Percentiles rank a stretch among this genome's conserved stretches.
Evolutionary conservation across 129 eudicot genomes (phyloP).

Genomic region (Centrapalus pauciflorus): DNA sequence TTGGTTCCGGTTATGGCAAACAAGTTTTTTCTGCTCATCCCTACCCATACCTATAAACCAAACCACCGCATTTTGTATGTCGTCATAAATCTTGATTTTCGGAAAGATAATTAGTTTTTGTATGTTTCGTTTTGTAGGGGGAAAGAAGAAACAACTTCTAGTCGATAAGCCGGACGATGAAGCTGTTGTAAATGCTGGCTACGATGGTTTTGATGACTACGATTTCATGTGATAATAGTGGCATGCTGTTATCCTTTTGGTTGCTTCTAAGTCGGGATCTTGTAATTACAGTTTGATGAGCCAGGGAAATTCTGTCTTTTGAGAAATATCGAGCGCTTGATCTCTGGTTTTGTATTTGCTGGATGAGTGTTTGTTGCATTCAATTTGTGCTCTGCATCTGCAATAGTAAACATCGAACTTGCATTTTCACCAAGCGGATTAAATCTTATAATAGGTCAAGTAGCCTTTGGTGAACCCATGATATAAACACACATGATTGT

Average conservation of each 20-base stretch:
- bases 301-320: constrained; percentile 10
- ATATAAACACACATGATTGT: constrained; percentile 20
- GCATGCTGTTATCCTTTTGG: not conserved
- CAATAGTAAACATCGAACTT: constrained; percentile 2
- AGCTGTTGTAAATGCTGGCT: constrained; percentile 41
- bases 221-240: constrained; percentile 74
- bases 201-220: constrained; percentile 56
- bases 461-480: constrained; percentile 3
- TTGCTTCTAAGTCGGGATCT: constrained; percentile 32
- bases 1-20: no score
- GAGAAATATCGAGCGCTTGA: constrained; percentile 1
- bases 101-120: not conserved
- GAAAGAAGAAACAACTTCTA: constrained; percentile 80
- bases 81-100: not conserved
- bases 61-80: no score
- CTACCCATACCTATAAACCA: no score
- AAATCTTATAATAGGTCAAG: not conserved
- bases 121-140: constrained; percentile 37
- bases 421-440: constrained; percentile 11
- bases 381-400: constrained; percentile 2
- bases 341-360: constrained; percentile 31
- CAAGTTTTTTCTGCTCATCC: no score
- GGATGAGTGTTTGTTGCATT: constrained; percentile 18
- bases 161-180: constrained; percentile 82
- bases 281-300: constrained; percentile 36